phyloP scores from a whole-genome alignment of 164 flowering plant species.

The Nymphaea colorata region DNA sequence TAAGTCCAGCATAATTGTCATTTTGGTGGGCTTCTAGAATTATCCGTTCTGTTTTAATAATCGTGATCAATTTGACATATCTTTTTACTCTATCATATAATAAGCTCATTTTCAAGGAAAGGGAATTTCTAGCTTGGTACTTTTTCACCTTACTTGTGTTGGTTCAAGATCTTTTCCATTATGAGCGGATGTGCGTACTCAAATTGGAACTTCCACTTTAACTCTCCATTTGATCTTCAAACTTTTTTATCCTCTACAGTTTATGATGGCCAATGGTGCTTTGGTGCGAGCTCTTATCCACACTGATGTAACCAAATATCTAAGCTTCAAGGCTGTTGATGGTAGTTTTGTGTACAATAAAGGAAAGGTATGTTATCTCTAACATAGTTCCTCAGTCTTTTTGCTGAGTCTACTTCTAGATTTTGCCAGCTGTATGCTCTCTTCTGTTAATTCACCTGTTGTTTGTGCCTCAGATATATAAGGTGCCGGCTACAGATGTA shows the following conservation, averaged over 20 bases:
- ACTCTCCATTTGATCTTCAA: neutral
- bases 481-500: conserved; percentile 96
- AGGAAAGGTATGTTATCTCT: conserved; percentile 45
- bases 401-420: neutral
- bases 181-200: neutral
- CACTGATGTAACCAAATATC: conserved; percentile 86
- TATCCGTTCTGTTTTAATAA: too few species aligned
- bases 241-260: conserved; percentile 26
- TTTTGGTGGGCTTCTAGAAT: too few species aligned
- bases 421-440: neutral
- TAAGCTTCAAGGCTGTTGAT: conserved; percentile 93
- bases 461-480: conserved; percentile 41
- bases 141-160: too few species aligned
- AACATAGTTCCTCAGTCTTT: neutral
- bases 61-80: too few species aligned
- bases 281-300: conserved; percentile 90
- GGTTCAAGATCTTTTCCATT: too few species aligned
- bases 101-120: too few species aligned
- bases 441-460: neutral
- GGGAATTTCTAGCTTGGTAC: too few species aligned
- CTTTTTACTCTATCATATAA: too few species aligned
- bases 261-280: conserved; percentile 90
- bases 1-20: too few species aligned
- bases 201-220: neutral
- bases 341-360: conserved; percentile 97